These are phyloP conservation scores for Geotrichum fermentans DNA, from an alignment of 1,139 yeast genomes.

Conservation along the genomic window DNA sequence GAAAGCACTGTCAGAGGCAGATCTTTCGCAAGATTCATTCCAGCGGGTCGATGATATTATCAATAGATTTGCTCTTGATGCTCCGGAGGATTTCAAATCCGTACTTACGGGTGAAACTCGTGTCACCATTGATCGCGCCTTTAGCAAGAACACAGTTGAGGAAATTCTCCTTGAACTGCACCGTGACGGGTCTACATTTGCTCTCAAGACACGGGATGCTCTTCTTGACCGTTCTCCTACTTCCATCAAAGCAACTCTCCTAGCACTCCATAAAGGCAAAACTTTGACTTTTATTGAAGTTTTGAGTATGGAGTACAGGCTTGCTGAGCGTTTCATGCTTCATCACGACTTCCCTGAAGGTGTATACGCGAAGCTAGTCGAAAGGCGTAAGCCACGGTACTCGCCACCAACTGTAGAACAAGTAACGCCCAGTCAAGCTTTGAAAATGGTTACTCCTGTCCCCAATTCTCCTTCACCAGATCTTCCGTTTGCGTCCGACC, in stretches of 20 bases:
- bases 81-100: slow-evolving; percentile 62
- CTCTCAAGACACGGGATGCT: slow-evolving; percentile 52
- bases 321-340: slow-evolving; percentile 73
- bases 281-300: slow-evolving; percentile 59
- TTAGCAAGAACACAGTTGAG: slow-evolving; percentile 55
- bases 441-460: slow-evolving; percentile 21
- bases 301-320: slow-evolving; percentile 63
- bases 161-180: slow-evolving; percentile 57
- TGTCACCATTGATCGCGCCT: slow-evolving; percentile 61
- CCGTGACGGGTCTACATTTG: slow-evolving; percentile 59
- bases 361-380: slow-evolving; percentile 64
- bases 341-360: slow-evolving; percentile 68
- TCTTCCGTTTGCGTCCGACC: slow-evolving; percentile 45
- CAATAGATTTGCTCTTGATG: slow-evolving; percentile 67
- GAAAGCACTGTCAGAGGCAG: slow-evolving; percentile 54
- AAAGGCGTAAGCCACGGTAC: slow-evolving; percentile 61
- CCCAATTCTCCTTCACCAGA: slow-evolving; percentile 27
- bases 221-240: slow-evolving; percentile 63
- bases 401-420: slow-evolving; percentile 37
- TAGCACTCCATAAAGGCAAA: slow-evolving; percentile 60
- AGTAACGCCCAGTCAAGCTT: slow-evolving; percentile 25
- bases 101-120: slow-evolving; percentile 56
- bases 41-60: slow-evolving; percentile 64
- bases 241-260: slow-evolving; percentile 68
- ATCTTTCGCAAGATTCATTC: slow-evolving; percentile 35